Evolutionary conservation across 2,329 filamentous ascomycete genomes (phyloP).

Genomic region (Elsinoe batatas): DNA sequence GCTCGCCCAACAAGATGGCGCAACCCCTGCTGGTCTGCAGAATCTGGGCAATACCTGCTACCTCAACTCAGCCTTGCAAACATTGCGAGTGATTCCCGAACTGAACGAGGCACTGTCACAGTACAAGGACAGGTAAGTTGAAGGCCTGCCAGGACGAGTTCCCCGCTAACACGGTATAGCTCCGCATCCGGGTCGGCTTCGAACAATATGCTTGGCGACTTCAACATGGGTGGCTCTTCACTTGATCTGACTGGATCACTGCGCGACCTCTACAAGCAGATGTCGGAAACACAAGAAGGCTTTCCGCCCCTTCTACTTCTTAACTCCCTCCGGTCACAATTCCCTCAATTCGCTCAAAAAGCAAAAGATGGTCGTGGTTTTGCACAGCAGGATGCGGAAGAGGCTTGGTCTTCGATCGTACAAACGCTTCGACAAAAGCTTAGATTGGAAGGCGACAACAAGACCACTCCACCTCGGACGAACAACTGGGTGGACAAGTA

Average conservation of each 20-base stretch:
- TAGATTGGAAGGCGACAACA: slow-evolving; percentile 53
- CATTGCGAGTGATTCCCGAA: slow-evolving; percentile 79
- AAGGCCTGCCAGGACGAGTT: not conserved
- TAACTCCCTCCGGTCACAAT: slow-evolving; percentile 64
- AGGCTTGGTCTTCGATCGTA: slow-evolving; percentile 94
- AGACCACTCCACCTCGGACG: slow-evolving; percentile 11
- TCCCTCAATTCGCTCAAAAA: slow-evolving; percentile 88
- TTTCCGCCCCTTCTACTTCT: slow-evolving; percentile 78
- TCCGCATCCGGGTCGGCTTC: slow-evolving; percentile 29
- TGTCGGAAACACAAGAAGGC: slow-evolving; percentile 81
- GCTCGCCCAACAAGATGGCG: slow-evolving; percentile 69
- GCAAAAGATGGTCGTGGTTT: slow-evolving; percentile 73
- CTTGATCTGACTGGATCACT: slow-evolving; percentile 68
- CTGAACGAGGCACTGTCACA: slow-evolving; percentile 66
- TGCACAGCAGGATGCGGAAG: slow-evolving; percentile 97
- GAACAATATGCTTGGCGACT: slow-evolving; percentile 35
- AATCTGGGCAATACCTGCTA: slow-evolving; percentile 98
- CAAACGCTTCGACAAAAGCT: slow-evolving; percentile 72
- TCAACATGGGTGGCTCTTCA: slow-evolving; percentile 49
- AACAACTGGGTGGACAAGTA: slow-evolving; percentile 63
- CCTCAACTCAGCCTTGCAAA: slow-evolving; percentile 93
- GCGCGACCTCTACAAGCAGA: slow-evolving; percentile 74
- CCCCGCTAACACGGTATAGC: slow-evolving; percentile 9
- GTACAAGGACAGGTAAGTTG: slow-evolving; percentile 42
- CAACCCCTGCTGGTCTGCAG: slow-evolving; percentile 75